Percentiles rank a stretch among this genome's conserved stretches.
Evolutionary conservation across 2,329 filamentous ascomycete genomes (phyloP).

Genomic region (Podosphaera xanthii): DNA sequence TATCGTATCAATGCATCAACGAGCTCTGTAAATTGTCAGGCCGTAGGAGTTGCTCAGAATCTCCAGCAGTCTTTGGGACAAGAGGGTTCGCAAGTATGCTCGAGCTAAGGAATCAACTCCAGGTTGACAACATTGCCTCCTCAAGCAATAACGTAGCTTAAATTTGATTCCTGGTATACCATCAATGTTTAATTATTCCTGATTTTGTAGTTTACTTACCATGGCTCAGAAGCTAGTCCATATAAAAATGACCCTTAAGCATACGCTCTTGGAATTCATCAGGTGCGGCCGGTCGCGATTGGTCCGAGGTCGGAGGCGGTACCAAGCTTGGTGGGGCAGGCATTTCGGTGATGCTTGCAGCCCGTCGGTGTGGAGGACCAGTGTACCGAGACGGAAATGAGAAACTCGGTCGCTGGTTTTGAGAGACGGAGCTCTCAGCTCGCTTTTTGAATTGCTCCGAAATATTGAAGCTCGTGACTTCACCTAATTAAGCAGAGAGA

Average conservation of each 20-base stretch:
- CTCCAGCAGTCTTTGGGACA: too few species aligned
- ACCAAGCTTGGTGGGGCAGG: conserved; percentile 27
- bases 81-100: too few species aligned
- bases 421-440: conserved; percentile 53
- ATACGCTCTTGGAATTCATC: conserved; percentile 95
- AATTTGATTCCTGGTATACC: too few species aligned
- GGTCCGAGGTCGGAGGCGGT: conserved; percentile 21
- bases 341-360: conserved; percentile 47
- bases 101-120: too few species aligned
- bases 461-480: conserved; percentile 53
- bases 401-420: conserved; percentile 31
- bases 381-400: conserved; percentile 23
- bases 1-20: too few species aligned
- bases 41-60: too few species aligned
- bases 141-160: too few species aligned
- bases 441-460: conserved; percentile 84
- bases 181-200: too few species aligned
- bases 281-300: conserved; percentile 35
- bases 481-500: too few species aligned
- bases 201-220: too few species aligned
- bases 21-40: too few species aligned
- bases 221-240: conserved; percentile 38
- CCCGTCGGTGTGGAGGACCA: conserved; percentile 32
- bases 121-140: too few species aligned
- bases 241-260: conserved; percentile 91